Evolutionary conservation across 345 rosid species (phyloP).

Genomic region (Viola odorata): DNA sequence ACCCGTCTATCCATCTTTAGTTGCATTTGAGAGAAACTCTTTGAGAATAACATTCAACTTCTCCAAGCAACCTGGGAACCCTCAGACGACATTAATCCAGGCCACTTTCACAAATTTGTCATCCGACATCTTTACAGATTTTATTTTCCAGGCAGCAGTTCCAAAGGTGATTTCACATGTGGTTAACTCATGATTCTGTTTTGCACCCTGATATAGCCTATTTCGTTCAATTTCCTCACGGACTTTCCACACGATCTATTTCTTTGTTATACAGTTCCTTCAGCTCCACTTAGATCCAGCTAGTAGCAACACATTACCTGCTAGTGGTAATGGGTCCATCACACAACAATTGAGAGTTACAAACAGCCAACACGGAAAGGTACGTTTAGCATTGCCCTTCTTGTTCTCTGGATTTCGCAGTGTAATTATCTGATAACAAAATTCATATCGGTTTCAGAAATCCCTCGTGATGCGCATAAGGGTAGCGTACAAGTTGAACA

Average conservation of each 20-base stretch:
- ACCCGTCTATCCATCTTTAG: constrained; percentile 59
- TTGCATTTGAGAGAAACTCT: constrained; percentile 81
- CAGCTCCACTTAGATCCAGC: constrained; percentile 94
- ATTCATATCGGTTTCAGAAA: constrained; percentile 56
- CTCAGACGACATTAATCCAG: constrained; percentile 53
- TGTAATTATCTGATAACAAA: not conserved
- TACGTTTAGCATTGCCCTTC: constrained; percentile 18
- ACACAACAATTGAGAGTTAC: constrained; percentile 67
- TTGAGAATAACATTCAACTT: constrained; percentile 71
- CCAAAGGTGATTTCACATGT: constrained; percentile 65
- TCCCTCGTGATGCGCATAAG: constrained; percentile 84
- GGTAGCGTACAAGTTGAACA: constrained; percentile 77
- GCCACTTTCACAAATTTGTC: constrained; percentile 81
- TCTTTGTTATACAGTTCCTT: constrained; percentile 58
- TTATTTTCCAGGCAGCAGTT: constrained; percentile 95
- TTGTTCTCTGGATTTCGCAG: not conserved
- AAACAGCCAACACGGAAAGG: constrained; percentile 99
- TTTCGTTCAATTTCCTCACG: not conserved
- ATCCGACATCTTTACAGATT: constrained; percentile 55
- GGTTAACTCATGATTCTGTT: not conserved
- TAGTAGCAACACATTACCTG: constrained; percentile 64
- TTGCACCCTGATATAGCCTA: not conserved
- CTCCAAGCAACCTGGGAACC: constrained; percentile 71
- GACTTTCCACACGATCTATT: not conserved
- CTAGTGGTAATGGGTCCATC: constrained; percentile 51